Evolutionary conservation across 768 basidiomycete genomes (phyloP).

Genomic region (Leccinellum luteum): DNA sequence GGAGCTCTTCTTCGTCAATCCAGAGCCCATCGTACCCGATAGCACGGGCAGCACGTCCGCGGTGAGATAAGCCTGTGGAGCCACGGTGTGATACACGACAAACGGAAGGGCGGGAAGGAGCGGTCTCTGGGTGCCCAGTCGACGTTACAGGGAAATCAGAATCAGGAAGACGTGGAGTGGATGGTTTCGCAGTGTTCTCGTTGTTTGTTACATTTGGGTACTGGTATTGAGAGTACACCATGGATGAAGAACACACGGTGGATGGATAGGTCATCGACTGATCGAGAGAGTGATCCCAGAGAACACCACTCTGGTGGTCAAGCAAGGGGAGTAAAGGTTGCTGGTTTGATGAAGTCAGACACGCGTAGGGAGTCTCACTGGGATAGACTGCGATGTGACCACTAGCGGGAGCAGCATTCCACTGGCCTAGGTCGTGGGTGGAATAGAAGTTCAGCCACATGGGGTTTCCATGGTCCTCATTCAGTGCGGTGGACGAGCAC

Average conservation of each 20-base stretch:
- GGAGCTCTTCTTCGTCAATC: slow-evolving; percentile 15
- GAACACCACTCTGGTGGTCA: neutral
- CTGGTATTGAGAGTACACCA: no score
- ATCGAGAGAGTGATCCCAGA: neutral
- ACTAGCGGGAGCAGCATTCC: neutral
- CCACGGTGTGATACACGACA: neutral
- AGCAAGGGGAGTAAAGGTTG: no score
- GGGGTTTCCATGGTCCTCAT: neutral
- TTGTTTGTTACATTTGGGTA: neutral
- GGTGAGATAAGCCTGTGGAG: neutral
- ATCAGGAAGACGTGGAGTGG: neutral
- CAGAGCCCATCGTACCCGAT: slow-evolving; percentile 7
- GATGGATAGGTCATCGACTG: neutral
- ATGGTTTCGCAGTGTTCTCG: neutral
- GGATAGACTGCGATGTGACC: neutral
- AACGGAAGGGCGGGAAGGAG: neutral
- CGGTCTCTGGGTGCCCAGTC: neutral
- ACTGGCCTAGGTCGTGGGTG: no score
- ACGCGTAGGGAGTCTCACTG: no score
- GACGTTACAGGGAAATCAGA: neutral
- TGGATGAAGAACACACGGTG: neutral
- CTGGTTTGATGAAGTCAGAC: neutral
- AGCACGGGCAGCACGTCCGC: neutral
- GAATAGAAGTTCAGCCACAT: neutral
- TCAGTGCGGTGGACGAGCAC: no score